Evolutionary conservation across 2,329 filamentous ascomycete genomes (phyloP).

Genomic region (Aurifilum marmelostoma): DNA sequence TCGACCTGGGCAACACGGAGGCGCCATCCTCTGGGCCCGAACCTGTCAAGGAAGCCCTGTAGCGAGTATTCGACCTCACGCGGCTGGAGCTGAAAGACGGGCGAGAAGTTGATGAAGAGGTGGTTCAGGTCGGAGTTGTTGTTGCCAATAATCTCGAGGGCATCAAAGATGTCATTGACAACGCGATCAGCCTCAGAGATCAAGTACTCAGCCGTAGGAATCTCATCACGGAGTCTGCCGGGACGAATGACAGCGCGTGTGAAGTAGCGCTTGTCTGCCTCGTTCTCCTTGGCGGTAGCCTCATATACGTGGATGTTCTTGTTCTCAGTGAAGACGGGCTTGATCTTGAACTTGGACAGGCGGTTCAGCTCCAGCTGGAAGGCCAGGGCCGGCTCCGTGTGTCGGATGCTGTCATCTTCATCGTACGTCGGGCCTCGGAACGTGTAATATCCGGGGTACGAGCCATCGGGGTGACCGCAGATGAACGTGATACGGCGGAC

Average conservation of each 20-base stretch:
- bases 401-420: conserved; percentile 94
- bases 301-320: conserved; percentile 99
- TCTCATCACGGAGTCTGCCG: conserved; percentile 92
- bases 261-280: conserved; percentile 98
- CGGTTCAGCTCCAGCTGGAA: conserved; percentile 98
- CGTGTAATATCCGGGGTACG: conserved; percentile 96
- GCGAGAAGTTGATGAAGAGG: conserved; percentile 99
- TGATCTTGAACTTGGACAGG: conserved; percentile 96
- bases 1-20: conserved; percentile 96
- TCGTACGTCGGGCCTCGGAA: conserved; percentile 91
- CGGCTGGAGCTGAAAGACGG: conserved; percentile 90
- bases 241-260: conserved; percentile 93
- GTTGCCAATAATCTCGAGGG: conserved; percentile 97
- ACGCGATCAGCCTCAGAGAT: conserved; percentile 95
- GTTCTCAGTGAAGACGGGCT: conserved; percentile 98
- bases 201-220: conserved; percentile 97
- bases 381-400: conserved; percentile 92
- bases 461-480: conserved; percentile 90
- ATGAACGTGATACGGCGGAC: conserved; percentile 95
- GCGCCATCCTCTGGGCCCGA: conserved; percentile 92
- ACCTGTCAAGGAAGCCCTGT: conserved; percentile 93
- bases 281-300: conserved; percentile 89
- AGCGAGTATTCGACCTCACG: conserved; percentile 90
- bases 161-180: conserved; percentile 97
- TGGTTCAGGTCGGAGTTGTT: conserved; percentile 99